Percentiles rank a stretch among this genome's conserved stretches.
These are phyloP conservation scores for Aaosphaeria pasadenensis DNA, from an alignment of 2,329 filamentous ascomycete genomes.

Conservation along the genomic window DNA sequence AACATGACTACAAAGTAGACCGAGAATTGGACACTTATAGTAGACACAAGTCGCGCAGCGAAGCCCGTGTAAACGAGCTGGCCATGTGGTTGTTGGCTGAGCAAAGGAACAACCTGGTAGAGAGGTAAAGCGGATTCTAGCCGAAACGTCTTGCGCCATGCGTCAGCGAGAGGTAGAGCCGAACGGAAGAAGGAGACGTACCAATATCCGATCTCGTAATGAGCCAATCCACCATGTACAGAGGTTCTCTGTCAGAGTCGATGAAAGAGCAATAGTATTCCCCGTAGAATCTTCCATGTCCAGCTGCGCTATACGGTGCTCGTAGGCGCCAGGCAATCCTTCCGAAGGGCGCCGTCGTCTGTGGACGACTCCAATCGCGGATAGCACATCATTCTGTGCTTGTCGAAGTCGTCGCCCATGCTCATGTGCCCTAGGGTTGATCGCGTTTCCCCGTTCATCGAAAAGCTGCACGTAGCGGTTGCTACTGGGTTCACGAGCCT, in stretches of 20 bases:
- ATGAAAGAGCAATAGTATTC: conserved; percentile 19
- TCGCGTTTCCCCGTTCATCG: conserved; percentile 44
- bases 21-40: conserved; percentile 15
- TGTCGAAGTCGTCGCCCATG: conserved; percentile 41
- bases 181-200: conserved; percentile 9
- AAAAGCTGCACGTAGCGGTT: conserved; percentile 40
- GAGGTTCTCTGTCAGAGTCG: conserved; percentile 22
- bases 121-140: conserved; percentile 20
- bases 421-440: conserved; percentile 40
- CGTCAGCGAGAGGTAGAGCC: conserved; percentile 1
- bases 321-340: conserved; percentile 22
- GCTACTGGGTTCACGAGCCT: conserved; percentile 18
- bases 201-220: conserved; percentile 21
- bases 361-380: conserved; percentile 47
- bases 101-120: conserved; percentile 20
- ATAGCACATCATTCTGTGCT: conserved; percentile 48
- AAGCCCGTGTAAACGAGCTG: conserved; percentile 28
- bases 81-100: conserved; percentile 15
- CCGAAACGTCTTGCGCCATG: conserved; percentile 22
- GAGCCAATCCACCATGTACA: conserved; percentile 36
- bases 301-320: conserved; percentile 25
- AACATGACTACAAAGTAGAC: conserved; percentile 18
- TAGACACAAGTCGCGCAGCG: conserved; percentile 16
- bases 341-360: conserved; percentile 27
- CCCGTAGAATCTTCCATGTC: conserved; percentile 30